Conservation (phyloP, 1,139 yeast genomes). For the Geotrichum reessii region DNA sequence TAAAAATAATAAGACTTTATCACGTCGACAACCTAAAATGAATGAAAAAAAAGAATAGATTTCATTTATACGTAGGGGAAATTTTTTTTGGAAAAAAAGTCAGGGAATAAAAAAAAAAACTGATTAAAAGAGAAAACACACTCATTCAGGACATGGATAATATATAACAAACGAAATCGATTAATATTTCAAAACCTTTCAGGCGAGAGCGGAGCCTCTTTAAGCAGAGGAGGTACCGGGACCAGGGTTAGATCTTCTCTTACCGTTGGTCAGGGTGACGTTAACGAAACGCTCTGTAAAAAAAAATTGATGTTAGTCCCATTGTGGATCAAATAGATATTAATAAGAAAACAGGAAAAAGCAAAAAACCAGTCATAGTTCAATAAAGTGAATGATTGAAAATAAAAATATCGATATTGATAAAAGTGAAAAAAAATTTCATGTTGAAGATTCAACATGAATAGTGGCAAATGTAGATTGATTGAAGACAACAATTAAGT, state of each 20-base stretch:
- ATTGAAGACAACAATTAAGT: too few species aligned
- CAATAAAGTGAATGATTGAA: too few species aligned
- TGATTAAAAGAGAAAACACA: constrained; percentile 3
- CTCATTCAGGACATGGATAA: constrained; percentile 5
- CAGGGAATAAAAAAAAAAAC: not conserved
- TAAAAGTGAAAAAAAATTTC: too few species aligned
- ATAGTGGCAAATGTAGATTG: too few species aligned
- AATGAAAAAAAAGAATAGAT: not conserved
- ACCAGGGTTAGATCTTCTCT: constrained; percentile 97
- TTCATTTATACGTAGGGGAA: not conserved
- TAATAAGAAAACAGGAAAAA: not conserved
- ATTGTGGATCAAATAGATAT: not conserved
- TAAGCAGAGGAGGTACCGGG: constrained; percentile 45
- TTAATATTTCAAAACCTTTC: not conserved
- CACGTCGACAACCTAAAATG: not conserved
- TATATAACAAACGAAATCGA: constrained; percentile 1
- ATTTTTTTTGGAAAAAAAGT: not conserved
- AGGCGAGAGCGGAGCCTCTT: constrained; percentile 13
- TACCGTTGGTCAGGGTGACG: constrained; percentile 96
- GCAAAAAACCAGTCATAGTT: not conserved
- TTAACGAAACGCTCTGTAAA: constrained; percentile 71
- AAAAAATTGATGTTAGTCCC: not conserved
- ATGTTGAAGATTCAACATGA: too few species aligned
- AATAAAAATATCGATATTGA: too few species aligned
- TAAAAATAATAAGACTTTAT: too few species aligned